Evolutionary conservation across 2,329 filamentous ascomycete genomes (phyloP).

Genomic region (Aspergillus fructus): DNA sequence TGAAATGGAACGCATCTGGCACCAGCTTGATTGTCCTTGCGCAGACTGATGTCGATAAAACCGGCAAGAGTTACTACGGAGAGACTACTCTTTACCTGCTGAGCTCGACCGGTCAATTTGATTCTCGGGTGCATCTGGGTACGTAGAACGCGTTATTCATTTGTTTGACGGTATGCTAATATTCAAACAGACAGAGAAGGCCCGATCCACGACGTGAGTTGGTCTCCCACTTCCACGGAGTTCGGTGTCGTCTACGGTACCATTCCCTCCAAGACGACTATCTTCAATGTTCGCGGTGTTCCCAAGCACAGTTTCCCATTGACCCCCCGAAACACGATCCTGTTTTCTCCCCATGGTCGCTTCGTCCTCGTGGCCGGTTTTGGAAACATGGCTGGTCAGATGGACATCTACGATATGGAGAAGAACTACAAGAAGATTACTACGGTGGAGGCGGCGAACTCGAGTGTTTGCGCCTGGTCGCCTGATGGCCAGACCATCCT

Average conservation of each 20-base stretch:
- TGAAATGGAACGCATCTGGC: constrained; percentile 95
- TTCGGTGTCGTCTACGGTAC: constrained; percentile 97
- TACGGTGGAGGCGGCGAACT: constrained; percentile 93
- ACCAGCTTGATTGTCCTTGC: constrained; percentile 91
- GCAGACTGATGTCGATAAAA: constrained; percentile 96
- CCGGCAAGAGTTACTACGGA: constrained; percentile 98
- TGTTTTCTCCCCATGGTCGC: constrained; percentile 88
- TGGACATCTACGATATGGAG: constrained; percentile 94
- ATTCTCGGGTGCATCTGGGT: constrained; percentile 81
- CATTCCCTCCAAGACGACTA: constrained; percentile 98
- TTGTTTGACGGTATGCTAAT: constrained; percentile 13
- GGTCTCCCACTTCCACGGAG: constrained; percentile 96
- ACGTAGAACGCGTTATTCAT: constrained; percentile 21
- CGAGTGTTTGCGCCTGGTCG: constrained; percentile 95
- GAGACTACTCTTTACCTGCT: constrained; percentile 96
- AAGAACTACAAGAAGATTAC: constrained; percentile 90
- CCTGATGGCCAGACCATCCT: constrained; percentile 93
- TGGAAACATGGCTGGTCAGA: constrained; percentile 94
- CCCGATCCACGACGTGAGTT: constrained; percentile 96
- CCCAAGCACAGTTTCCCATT: constrained; percentile 82
- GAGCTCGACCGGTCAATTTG: constrained; percentile 85
- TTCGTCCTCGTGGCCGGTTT: constrained; percentile 95
- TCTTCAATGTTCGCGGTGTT: constrained; percentile 88
- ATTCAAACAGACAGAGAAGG: constrained; percentile 77
- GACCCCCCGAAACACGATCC: constrained; percentile 87